Percentiles rank a stretch among this genome's conserved stretches.
phyloP scores from a whole-genome alignment of 2,329 filamentous ascomycete species.

The Ceratocystis lukuohia region DNA sequence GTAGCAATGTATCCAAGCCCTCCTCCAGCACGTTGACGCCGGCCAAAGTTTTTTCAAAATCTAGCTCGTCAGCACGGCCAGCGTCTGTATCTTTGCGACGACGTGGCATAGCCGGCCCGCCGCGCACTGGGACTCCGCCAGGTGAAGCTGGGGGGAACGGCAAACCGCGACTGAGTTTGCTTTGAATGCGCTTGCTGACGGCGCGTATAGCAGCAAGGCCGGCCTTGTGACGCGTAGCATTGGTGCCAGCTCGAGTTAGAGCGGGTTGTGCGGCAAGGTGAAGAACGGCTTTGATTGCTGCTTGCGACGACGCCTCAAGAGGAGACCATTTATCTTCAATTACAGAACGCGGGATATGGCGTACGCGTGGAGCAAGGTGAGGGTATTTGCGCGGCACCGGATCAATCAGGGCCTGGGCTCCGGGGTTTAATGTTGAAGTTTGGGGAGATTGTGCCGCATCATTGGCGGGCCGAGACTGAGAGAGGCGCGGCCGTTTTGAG shows the following conservation, averaged over 20 bases:
- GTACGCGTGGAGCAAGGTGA: constrained; percentile 38
- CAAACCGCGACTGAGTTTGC: constrained; percentile 45
- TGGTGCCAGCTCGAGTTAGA: constrained; percentile 40
- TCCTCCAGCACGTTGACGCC: constrained; percentile 43
- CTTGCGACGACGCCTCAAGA: constrained; percentile 41
- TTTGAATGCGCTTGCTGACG: constrained; percentile 42
- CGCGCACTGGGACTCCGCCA: constrained; percentile 10
- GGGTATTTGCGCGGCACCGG: constrained; percentile 23
- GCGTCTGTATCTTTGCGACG: constrained; percentile 26
- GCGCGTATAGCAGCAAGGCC: constrained; percentile 43
- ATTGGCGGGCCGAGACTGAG: background rate
- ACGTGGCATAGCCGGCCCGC: constrained; percentile 22
- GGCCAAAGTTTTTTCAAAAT: constrained; percentile 52
- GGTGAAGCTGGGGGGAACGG: constrained; percentile 49
- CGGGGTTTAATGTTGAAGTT: background rate
- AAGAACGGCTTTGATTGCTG: constrained; percentile 43
- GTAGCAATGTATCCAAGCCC: constrained; percentile 47
- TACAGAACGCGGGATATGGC: constrained; percentile 44
- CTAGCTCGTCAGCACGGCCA: constrained; percentile 45
- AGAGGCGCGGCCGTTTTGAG: background rate
- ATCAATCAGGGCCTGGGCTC: constrained; percentile 26
- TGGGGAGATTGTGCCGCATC: background rate
- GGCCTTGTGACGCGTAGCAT: constrained; percentile 36
- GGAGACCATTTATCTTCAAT: constrained; percentile 55
- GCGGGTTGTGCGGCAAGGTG: constrained; percentile 48